Evolutionary conservation across 2,329 filamentous ascomycete species (phyloP).

Genomic region (Capronia epimyces): DNA sequence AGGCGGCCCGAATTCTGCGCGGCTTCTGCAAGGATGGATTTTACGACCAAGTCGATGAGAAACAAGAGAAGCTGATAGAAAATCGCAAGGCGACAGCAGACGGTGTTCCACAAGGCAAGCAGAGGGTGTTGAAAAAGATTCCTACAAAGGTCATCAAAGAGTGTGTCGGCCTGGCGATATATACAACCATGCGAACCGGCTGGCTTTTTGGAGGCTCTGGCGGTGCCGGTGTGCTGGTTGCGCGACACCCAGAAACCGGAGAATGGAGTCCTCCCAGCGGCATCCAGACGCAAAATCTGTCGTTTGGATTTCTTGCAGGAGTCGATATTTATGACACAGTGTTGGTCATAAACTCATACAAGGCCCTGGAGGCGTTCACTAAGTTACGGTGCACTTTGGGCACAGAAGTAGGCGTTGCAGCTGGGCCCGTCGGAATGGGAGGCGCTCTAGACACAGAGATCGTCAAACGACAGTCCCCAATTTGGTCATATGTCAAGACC

Average conservation of each 20-base stretch:
- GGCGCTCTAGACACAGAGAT: slow-evolving; percentile 65
- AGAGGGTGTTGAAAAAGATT: slow-evolving; percentile 71
- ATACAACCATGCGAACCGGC: slow-evolving; percentile 91
- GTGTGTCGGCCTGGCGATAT: slow-evolving; percentile 84
- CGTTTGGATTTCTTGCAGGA: slow-evolving; percentile 81
- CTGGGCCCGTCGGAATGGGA: slow-evolving; percentile 72
- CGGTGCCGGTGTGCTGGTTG: slow-evolving; percentile 81
- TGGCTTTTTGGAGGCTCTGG: slow-evolving; percentile 88
- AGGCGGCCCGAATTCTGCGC: slow-evolving; percentile 80
- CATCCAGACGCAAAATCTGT: slow-evolving; percentile 83
- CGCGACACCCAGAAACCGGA: slow-evolving; percentile 69
- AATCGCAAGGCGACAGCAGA: slow-evolving; percentile 30
- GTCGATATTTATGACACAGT: slow-evolving; percentile 96
- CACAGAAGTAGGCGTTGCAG: slow-evolving; percentile 69
- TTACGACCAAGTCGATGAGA: slow-evolving; percentile 55
- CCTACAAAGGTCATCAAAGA: slow-evolving; percentile 79
- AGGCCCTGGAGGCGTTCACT: slow-evolving; percentile 78
- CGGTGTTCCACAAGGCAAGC: slow-evolving; percentile 51
- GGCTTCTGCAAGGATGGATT: slow-evolving; percentile 83
- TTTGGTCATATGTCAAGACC: slow-evolving; percentile 85
- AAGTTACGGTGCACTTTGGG: slow-evolving; percentile 73
- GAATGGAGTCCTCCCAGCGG: slow-evolving; percentile 88
- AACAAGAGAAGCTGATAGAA: slow-evolving; percentile 44
- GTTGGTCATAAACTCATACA: slow-evolving; percentile 80
- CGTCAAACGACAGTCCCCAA: slow-evolving; percentile 62